A percentile compares a stretch with the other conserved stretches of the same genome.
Conservation (phyloP, 208 protist genomes). For the Crithidia mellificae region DNA sequence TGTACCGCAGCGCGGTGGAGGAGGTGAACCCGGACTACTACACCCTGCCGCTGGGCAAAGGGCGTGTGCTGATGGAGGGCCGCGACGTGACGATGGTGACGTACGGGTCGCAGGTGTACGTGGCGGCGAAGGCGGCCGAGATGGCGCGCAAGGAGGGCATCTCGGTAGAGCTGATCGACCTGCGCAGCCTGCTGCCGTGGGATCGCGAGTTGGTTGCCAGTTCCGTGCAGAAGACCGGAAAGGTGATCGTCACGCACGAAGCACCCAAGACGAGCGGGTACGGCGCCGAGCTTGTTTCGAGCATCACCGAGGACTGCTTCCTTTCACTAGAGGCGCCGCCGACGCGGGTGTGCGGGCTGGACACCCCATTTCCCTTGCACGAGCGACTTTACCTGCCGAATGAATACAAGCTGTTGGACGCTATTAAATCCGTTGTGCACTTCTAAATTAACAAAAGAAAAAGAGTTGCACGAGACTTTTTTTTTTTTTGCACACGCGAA, state of each 20-base stretch:
- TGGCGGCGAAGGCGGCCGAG: conserved; percentile 70
- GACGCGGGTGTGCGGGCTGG: conserved; percentile 95
- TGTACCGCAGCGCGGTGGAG: conserved; percentile 93
- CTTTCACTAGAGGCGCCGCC: conserved; percentile 95
- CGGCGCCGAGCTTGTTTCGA: conserved; percentile 93
- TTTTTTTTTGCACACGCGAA: no score
- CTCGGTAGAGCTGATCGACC: conserved; percentile 96
- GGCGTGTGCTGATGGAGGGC: conserved; percentile 86
- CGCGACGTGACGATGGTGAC: conserved; percentile 96
- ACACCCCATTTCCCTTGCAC: conserved; percentile 97
- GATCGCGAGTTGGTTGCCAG: conserved; percentile 93
- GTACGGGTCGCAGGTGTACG: conserved; percentile 90
- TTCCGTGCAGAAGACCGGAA: conserved; percentile 94
- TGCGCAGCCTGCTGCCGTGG: conserved; percentile 95
- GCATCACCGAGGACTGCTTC: conserved; percentile 94
- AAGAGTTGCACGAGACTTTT: conserved; percentile 2
- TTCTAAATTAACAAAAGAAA: conserved; percentile 36
- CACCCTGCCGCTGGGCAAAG: conserved; percentile 94
- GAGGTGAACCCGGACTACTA: conserved; percentile 95
- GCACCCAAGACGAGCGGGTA: conserved; percentile 95
- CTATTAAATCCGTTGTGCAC: conserved; percentile 50
- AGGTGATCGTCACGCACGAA: conserved; percentile 93
- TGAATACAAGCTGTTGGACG: conserved; percentile 86
- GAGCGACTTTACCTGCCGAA: conserved; percentile 96
- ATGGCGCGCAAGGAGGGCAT: conserved; percentile 87